phyloP scores from a whole-genome alignment of 2,329 filamentous ascomycete genomes.

The Trichophyton verrucosum region DNA sequence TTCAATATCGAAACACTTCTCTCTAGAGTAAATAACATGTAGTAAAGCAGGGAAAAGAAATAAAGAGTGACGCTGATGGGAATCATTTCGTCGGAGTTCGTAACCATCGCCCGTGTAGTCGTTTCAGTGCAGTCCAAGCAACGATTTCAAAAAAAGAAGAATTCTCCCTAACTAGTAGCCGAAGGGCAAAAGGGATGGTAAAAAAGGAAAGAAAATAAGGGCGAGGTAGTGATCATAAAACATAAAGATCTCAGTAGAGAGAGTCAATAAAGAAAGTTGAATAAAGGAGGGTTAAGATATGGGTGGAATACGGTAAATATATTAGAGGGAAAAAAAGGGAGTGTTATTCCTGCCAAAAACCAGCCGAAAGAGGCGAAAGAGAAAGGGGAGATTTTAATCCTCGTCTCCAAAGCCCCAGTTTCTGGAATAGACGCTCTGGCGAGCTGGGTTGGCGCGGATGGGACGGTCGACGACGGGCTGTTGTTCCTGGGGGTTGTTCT shows the following conservation, averaged over 20 bases:
- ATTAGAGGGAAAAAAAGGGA: background rate
- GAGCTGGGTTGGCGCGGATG: conserved; percentile 17
- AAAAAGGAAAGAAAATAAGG: background rate
- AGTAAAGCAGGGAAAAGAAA: background rate
- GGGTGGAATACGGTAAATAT: background rate
- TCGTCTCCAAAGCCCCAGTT: conserved; percentile 35
- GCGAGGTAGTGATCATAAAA: background rate
- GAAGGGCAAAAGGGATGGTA: background rate
- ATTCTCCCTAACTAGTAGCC: background rate
- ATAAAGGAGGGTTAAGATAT: background rate
- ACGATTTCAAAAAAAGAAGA: conserved; percentile 1
- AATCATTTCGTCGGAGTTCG: conserved; percentile 3
- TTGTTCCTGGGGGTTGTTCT: conserved; percentile 22
- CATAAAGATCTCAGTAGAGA: background rate
- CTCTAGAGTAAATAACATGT: background rate
- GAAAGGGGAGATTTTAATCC: conserved; percentile 11
- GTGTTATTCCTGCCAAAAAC: background rate
- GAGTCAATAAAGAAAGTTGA: background rate
- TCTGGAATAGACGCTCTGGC: conserved; percentile 23
- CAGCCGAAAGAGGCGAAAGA: background rate
- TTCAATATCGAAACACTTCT: background rate
- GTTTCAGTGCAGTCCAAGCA: background rate
- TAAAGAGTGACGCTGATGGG: background rate
- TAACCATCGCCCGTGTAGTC: conserved; percentile 3
- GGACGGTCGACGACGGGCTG: conserved; percentile 15